Conservation (phyloP, 768 basidiomycete genomes). For the Suillus subalutaceus region DNA sequence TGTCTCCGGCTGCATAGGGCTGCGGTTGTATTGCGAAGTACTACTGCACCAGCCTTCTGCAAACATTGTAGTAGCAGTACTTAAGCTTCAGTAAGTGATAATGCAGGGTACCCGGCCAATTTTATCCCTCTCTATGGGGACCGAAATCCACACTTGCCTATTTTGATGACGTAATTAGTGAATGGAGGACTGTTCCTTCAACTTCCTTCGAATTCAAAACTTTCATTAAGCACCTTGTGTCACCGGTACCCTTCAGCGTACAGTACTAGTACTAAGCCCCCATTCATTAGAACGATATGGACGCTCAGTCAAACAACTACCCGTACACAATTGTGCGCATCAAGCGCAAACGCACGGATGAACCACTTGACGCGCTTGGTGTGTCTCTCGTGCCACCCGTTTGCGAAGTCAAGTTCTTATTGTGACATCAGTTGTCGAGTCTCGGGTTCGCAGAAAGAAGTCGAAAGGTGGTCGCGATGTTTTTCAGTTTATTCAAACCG, state of each 20-base stretch:
- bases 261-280: not conserved
- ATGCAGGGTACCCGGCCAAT: no score
- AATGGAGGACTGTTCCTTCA: not conserved
- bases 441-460: constrained; percentile 62
- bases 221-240: not conserved
- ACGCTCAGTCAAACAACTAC: constrained; percentile 30
- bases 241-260: not conserved
- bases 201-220: not conserved
- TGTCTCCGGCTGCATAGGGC: no score
- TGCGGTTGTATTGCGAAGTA: no score
- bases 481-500: constrained; percentile 82
- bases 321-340: constrained; percentile 77
- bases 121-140: no score
- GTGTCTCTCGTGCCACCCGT: constrained; percentile 26
- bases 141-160: no score
- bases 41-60: no score
- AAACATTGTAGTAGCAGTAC: no score
- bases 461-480: constrained; percentile 57
- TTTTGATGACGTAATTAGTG: not conserved
- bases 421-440: constrained; percentile 58
- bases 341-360: constrained; percentile 81
- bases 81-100: no score
- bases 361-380: constrained; percentile 83
- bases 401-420: constrained; percentile 19
- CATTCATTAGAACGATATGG: constrained; percentile 22